Evolutionary conservation across 2,329 filamentous ascomycete genomes (phyloP).

Genomic region (Magnaporthiopsis poae): DNA sequence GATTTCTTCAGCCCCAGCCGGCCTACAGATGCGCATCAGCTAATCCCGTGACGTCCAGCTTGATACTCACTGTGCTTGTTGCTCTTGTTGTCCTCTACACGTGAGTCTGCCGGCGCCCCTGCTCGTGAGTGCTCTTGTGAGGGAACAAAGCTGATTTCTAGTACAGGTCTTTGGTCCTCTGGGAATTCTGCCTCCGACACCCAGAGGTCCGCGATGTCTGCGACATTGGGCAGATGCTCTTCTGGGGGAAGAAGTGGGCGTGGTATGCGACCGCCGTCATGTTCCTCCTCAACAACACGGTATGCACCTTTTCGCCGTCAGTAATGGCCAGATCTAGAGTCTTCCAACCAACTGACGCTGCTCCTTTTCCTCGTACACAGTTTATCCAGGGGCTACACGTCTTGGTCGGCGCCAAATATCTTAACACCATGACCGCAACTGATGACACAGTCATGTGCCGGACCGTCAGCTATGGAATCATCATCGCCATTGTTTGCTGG

Average conservation of each 20-base stretch:
- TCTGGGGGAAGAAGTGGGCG: conserved; percentile 70
- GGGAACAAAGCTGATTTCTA: not conserved
- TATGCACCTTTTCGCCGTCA: conserved; percentile 10
- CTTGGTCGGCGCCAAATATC: conserved; percentile 72
- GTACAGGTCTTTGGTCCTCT: conserved; percentile 33
- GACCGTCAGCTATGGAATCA: conserved; percentile 69
- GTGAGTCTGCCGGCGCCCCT: conserved; percentile 44
- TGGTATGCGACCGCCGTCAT: conserved; percentile 66
- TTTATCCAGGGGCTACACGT: conserved; percentile 60
- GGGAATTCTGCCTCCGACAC: conserved; percentile 84
- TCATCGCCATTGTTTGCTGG: conserved; percentile 67
- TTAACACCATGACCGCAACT: conserved; percentile 75
- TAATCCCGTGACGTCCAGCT: conserved; percentile 18
- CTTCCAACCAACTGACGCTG: not conserved
- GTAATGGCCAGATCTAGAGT: not conserved
- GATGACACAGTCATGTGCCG: conserved; percentile 54
- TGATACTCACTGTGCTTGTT: conserved; percentile 73
- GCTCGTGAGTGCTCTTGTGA: conserved; percentile 10
- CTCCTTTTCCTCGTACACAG: not conserved
- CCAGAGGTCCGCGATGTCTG: conserved; percentile 81
- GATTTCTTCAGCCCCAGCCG: no score
- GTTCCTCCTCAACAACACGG: conserved; percentile 86
- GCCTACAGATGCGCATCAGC: not conserved
- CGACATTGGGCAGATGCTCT: conserved; percentile 90
- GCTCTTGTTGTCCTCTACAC: conserved; percentile 77